Conservation (phyloP, 2,329 filamentous ascomycete genomes). For the Dryadomyces quercivorus region DNA sequence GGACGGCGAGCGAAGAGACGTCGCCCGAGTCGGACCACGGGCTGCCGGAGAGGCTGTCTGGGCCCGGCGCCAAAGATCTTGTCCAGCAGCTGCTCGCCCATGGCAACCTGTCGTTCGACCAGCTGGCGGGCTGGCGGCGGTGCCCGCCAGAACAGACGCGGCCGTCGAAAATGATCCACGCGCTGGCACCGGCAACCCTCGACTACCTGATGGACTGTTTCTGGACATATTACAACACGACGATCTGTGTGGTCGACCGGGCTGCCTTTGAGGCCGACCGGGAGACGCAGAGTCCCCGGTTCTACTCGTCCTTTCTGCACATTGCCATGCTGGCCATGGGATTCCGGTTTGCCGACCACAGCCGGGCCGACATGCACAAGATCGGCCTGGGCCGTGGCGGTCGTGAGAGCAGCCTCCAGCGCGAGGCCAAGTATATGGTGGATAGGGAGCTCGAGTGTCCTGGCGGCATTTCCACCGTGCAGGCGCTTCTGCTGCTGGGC, state of each 20-base stretch:
- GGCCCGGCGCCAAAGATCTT: conserved; percentile 32
- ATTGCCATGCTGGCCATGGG: conserved; percentile 39
- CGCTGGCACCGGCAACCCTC: conserved; percentile 31
- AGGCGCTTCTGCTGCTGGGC: conserved; percentile 36
- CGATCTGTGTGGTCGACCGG: conserved; percentile 35
- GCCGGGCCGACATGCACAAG: conserved; percentile 33
- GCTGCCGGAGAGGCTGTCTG: background rate
- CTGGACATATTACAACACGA: conserved; percentile 38
- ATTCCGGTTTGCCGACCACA: conserved; percentile 36
- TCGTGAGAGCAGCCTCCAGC: conserved; percentile 38
- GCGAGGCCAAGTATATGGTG: conserved; percentile 41
- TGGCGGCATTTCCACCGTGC: conserved; percentile 38
- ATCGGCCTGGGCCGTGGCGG: conserved; percentile 31
- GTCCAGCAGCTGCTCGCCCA: conserved; percentile 35
- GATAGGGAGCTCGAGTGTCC: conserved; percentile 39
- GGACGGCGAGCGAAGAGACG: background rate
- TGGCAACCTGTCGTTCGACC: conserved; percentile 38
- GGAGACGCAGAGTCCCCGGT: conserved; percentile 30
- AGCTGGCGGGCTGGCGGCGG: conserved; percentile 33
- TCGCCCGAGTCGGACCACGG: background rate
- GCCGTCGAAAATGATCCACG: conserved; percentile 34
- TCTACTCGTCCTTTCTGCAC: conserved; percentile 40
- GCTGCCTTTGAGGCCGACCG: conserved; percentile 35
- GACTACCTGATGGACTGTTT: conserved; percentile 40
- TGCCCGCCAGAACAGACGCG: conserved; percentile 37